These are phyloP conservation scores for Sarocladiaceae sp. DNA, from an alignment of 2,329 filamentous ascomycete genomes.

Conservation along the genomic window DNA sequence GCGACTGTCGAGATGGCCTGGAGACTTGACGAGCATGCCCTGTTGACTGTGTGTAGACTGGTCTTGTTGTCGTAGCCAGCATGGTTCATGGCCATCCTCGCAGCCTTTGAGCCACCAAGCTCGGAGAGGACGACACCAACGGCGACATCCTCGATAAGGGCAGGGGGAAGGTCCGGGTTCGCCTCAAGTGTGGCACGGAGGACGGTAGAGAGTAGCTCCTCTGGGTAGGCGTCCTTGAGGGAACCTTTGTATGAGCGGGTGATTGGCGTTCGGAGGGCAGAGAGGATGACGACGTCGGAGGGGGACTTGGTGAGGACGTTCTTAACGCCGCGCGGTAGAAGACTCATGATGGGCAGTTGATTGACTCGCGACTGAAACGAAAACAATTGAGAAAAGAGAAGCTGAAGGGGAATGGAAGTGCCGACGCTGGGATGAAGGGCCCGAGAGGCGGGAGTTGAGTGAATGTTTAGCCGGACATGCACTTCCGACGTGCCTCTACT, in stretches of 20 bases:
- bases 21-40: slow-evolving; percentile 75
- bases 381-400: too few relatives aligned
- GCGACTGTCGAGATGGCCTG: slow-evolving; percentile 71
- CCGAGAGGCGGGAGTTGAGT: not conserved
- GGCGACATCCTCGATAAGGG: slow-evolving; percentile 68
- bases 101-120: slow-evolving; percentile 84
- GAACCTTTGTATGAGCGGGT: slow-evolving; percentile 77
- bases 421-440: too few relatives aligned
- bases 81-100: slow-evolving; percentile 84
- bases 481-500: slow-evolving; percentile 1
- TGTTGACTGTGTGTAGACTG: slow-evolving; percentile 79
- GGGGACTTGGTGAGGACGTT: slow-evolving; percentile 71
- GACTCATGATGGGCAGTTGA: not conserved
- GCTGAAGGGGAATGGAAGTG: too few relatives aligned
- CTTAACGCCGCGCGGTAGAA: slow-evolving; percentile 13
- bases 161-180: slow-evolving; percentile 67
- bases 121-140: slow-evolving; percentile 88
- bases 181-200: slow-evolving; percentile 43
- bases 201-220: slow-evolving; percentile 71
- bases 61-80: slow-evolving; percentile 68
- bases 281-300: slow-evolving; percentile 81
- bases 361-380: too few relatives aligned
- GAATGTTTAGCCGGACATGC: slow-evolving; percentile 3
- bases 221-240: slow-evolving; percentile 83
- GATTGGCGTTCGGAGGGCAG: slow-evolving; percentile 81